Conservation (phyloP, 2,329 filamentous ascomycete genomes). For the Chalaropsis thielavioides region DNA sequence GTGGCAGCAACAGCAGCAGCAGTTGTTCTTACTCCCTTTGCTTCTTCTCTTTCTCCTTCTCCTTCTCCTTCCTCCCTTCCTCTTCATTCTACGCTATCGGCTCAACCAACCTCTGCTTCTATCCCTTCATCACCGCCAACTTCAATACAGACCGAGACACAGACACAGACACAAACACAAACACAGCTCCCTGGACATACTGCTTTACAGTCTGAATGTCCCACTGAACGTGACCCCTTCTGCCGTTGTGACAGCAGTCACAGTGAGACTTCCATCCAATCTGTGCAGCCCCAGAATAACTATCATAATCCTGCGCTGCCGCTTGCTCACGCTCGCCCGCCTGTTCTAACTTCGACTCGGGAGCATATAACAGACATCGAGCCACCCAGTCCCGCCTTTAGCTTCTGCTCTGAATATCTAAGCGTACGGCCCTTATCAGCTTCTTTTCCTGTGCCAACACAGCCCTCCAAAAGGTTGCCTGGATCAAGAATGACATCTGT, state of each 20-base stretch:
- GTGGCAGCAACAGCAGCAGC: too few species aligned
- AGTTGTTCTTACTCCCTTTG: background rate
- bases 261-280: constrained; percentile 5
- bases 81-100: background rate
- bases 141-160: constrained; percentile 10
- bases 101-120: background rate
- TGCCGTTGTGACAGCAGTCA: constrained; percentile 4
- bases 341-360: background rate
- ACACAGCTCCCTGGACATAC: background rate
- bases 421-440: background rate
- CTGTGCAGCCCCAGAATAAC: background rate
- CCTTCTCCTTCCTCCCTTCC: background rate
- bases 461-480: constrained; percentile 2
- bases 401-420: constrained; percentile 14
- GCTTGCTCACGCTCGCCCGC: background rate
- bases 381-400: constrained; percentile 13
- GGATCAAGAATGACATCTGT: background rate
- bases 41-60: background rate
- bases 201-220: background rate
- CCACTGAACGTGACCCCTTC: background rate
- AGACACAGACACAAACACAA: constrained; percentile 10
- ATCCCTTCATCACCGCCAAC: background rate
- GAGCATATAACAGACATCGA: background rate
- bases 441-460: constrained; percentile 1
- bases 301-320: background rate